Evolutionary conservation across 2,329 filamentous ascomycete species (phyloP), one percentile per base, ranked within the genome.

Genomic region (Diaporthe destruens): DNA sequence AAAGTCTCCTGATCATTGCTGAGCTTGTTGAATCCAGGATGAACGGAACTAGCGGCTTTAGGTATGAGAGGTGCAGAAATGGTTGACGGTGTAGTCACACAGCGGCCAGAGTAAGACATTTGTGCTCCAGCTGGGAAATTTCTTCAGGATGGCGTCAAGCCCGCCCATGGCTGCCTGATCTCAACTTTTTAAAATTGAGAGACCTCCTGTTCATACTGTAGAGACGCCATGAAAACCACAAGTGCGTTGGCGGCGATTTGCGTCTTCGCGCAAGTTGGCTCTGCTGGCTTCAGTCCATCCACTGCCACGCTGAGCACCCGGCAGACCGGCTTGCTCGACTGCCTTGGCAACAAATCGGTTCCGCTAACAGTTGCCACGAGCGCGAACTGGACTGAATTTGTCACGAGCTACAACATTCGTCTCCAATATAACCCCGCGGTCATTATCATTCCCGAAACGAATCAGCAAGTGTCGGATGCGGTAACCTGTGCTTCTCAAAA

Each of bases 401-500:
- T 51, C 32, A 66, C 7, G 7, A 66, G 44, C 47, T 66, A 66
- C 61, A 66, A 66, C 8, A 66, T 66, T 4, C 61, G 61, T 3
- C 61, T 66, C 7, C 44, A 66, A 47, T 89, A 86, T 79, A 89
- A 89, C 72, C 83, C 88, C 70, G 86, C 85, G 44, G 78, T 85
- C 16, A 77, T 80, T 2, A 82, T 88, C 29, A 85, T 80, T 16
- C 90, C 90, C 0, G 81, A 82, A 8, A 88, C 81, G 0, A 82
- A 85, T 11, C 79, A 86, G 32, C 87, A 91, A 70, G 86, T 92
- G 2, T 84, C 88, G 1, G 85, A 81, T 34, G 86, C 89, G 14
- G 84, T 92, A 49, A 85, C 86, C 63, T 92, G 90, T 77, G 90
- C 90, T 3, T 82, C 78, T 2, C 73, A 84, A 36, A 81, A 83